Conservation (phyloP, 1,139 yeast species). For the Yamadazyma triangularis region DNA sequence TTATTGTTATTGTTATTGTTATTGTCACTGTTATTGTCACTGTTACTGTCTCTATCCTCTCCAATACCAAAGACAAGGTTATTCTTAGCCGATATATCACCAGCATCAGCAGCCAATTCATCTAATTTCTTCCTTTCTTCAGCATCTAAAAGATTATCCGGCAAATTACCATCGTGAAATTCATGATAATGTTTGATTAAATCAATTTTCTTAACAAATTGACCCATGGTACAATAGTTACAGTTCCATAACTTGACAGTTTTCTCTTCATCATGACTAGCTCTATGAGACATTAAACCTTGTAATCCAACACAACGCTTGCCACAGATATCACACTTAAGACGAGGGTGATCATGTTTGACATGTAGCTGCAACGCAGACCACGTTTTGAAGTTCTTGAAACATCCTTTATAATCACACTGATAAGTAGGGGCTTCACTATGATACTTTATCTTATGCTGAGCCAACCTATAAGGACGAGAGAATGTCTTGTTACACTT, state of each 20-base stretch:
- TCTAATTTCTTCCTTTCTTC: slow-evolving; percentile 21
- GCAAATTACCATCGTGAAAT: slow-evolving; percentile 39
- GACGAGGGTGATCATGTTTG: slow-evolving; percentile 67
- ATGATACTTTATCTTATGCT: slow-evolving; percentile 60
- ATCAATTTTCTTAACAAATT: slow-evolving; percentile 31
- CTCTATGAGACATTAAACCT: slow-evolving; percentile 71
- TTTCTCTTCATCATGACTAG: slow-evolving; percentile 42
- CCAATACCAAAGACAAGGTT: slow-evolving; percentile 2
- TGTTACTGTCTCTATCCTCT: too few species aligned
- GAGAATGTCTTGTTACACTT: slow-evolving; percentile 56
- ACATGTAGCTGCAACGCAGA: slow-evolving; percentile 70
- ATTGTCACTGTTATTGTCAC: slow-evolving; percentile 1
- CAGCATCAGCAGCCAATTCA: slow-evolving; percentile 15
- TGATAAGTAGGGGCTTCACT: slow-evolving; percentile 51
- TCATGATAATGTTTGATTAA: slow-evolving; percentile 40
- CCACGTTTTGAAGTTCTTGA: slow-evolving; percentile 65
- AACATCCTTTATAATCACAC: slow-evolving; percentile 62
- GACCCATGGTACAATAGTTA: slow-evolving; percentile 38
- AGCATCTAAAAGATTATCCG: slow-evolving; percentile 27
- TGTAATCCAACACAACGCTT: slow-evolving; percentile 70
- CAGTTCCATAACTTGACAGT: slow-evolving; percentile 63
- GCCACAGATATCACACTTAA: slow-evolving; percentile 63
- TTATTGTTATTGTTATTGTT: slow-evolving; percentile 14
- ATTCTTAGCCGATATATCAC: too few species aligned
- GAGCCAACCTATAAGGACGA: slow-evolving; percentile 57